These are phyloP conservation scores for Cercis canadensis DNA, from an alignment of 306 rosid species.

Conservation along the genomic window DNA sequence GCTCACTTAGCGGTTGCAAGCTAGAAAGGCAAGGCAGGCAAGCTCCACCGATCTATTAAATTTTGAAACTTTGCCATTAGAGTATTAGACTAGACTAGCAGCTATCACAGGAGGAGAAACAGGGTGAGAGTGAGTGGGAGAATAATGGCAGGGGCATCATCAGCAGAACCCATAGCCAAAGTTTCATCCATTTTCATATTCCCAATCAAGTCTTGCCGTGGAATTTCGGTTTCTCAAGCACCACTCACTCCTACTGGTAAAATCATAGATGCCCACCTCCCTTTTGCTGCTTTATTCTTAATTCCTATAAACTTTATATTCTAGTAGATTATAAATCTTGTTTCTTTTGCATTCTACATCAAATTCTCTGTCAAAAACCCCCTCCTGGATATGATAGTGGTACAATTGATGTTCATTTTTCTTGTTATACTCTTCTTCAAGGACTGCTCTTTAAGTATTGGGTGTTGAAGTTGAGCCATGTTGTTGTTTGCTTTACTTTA, in stretches of 20 bases:
- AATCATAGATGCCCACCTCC: background rate
- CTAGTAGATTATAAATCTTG: background rate
- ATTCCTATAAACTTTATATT: background rate
- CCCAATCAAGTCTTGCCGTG: slow-evolving; percentile 91
- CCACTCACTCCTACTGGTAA: slow-evolving; percentile 79
- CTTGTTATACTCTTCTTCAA: slow-evolving; percentile 17
- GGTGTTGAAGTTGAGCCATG: too few relatives aligned
- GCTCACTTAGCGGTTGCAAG: too few relatives aligned
- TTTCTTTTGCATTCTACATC: background rate
- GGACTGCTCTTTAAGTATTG: slow-evolving; percentile 39
- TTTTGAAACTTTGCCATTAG: too few relatives aligned
- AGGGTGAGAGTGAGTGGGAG: background rate
- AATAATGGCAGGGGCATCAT: background rate
- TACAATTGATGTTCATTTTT: slow-evolving; percentile 5
- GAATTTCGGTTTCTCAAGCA: slow-evolving; percentile 71
- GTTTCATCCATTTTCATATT: slow-evolving; percentile 66
- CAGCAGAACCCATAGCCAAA: slow-evolving; percentile 33
- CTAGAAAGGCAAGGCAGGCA: too few relatives aligned
- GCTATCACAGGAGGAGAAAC: background rate
- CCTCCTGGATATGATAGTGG: background rate
- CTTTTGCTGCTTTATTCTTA: background rate
- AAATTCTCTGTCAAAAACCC: slow-evolving; percentile 18
- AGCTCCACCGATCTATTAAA: too few relatives aligned
- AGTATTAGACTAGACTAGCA: too few relatives aligned
- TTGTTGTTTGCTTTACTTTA: too few relatives aligned